Evolutionary conservation across 2,329 filamentous ascomycete species (phyloP).

Genomic region (Madurella fahalii): DNA sequence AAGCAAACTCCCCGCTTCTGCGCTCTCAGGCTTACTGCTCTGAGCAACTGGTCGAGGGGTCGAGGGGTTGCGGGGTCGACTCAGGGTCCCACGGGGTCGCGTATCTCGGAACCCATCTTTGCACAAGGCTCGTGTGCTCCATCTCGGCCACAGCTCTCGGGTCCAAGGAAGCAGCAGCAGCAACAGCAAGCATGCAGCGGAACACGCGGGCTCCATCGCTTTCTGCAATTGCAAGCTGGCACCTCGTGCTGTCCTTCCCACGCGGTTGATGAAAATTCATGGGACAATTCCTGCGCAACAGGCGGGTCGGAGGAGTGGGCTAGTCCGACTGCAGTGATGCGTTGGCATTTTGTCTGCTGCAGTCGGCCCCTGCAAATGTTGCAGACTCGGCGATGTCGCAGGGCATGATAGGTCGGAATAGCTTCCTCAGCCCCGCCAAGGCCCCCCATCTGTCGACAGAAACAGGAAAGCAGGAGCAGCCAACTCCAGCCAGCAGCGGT

Average conservation of each 20-base stretch:
- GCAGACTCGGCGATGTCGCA: constrained; percentile 32
- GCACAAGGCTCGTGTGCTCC: background rate
- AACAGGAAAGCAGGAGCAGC: constrained; percentile 35
- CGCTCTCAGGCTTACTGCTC: background rate
- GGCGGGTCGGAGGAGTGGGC: constrained; percentile 20
- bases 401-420: constrained; percentile 42
- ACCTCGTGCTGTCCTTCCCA: constrained; percentile 4
- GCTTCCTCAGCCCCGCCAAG: constrained; percentile 35
- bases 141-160: background rate
- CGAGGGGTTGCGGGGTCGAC: background rate
- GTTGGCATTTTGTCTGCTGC: constrained; percentile 36
- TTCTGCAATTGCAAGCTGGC: constrained; percentile 1
- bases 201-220: background rate
- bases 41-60: background rate
- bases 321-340: constrained; percentile 36
- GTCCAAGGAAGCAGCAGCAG: no score
- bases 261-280: background rate
- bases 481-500: constrained; percentile 32
- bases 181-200: background rate
- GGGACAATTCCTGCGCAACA: constrained; percentile 13
- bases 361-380: constrained; percentile 39
- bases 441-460: constrained; percentile 28
- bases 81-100: constrained; percentile 1
- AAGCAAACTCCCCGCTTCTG: background rate
- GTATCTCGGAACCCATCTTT: constrained; percentile 8